These are phyloP conservation scores for Trypanosoma cruzi DNA, from an alignment of 208 protist species.

Conservation along the genomic window DNA sequence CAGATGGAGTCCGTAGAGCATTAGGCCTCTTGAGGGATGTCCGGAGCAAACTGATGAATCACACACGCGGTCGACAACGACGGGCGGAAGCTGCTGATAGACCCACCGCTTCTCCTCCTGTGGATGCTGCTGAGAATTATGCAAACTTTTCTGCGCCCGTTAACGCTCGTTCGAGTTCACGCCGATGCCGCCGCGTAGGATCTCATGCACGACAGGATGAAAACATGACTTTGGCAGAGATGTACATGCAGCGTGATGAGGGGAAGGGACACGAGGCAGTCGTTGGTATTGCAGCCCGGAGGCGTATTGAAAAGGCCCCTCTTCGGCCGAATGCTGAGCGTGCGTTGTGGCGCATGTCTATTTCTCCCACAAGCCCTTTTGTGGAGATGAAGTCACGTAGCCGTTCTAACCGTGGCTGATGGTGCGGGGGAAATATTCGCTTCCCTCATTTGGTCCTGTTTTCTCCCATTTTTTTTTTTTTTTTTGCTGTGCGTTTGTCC, in stretches of 20 bases:
- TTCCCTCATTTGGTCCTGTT: neutral
- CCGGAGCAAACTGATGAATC: conserved; percentile 42
- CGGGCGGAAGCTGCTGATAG: neutral
- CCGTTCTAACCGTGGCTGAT: conserved; percentile 41
- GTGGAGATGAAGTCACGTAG: conserved; percentile 36
- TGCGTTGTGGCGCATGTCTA: conserved; percentile 53
- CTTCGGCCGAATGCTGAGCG: conserved; percentile 50
- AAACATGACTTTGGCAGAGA: conserved; percentile 1
- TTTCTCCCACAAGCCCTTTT: conserved; percentile 36
- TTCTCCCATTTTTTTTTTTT: conserved; percentile 18
- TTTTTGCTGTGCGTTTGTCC: conserved; percentile 31
- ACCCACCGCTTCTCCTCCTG: neutral
- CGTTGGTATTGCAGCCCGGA: conserved; percentile 59
- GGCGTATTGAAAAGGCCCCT: conserved; percentile 47
- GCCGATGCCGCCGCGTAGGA: neutral
- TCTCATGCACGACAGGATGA: conserved; percentile 6
- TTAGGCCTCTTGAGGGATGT: conserved; percentile 67
- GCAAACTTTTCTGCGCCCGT: conserved; percentile 23
- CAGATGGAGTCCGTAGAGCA: conserved; percentile 66
- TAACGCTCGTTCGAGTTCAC: conserved; percentile 8
- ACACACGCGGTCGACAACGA: conserved; percentile 25
- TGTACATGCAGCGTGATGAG: conserved; percentile 5
- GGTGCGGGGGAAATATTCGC: conserved; percentile 14
- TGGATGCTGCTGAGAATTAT: no score
- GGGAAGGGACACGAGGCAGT: conserved; percentile 20